Conservation (phyloP, 257 asterid species). For the Prunella vulgaris region DNA sequence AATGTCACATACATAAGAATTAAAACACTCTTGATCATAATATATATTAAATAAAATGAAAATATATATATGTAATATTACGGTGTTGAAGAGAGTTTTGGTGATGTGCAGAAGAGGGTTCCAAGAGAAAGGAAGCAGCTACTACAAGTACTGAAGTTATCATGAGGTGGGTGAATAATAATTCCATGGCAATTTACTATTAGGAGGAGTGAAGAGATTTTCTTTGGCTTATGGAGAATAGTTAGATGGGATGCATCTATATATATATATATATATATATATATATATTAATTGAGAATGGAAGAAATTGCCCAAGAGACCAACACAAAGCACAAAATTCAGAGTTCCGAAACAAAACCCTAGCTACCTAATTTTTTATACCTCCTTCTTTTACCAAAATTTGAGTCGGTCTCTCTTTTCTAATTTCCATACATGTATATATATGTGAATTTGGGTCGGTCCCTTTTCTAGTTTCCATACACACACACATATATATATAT, state of each 20-base stretch:
- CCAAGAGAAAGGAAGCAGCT: constrained; percentile 30
- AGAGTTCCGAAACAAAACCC: constrained; percentile 53
- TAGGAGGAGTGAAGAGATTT: no score
- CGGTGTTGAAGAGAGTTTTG: neutral
- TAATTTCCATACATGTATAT: no score
- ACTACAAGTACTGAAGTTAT: constrained; percentile 25
- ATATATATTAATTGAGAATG: no score
- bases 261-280: no score
- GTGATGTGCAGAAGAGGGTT: constrained; percentile 29
- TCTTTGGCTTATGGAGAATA: no score
- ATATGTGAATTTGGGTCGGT: no score
- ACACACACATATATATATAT: no score
- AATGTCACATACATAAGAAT: no score
- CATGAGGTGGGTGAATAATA: constrained; percentile 23
- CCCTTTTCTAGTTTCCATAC: no score
- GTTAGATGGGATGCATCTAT: no score
- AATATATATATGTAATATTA: no score
- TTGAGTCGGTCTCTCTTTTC: constrained; percentile 34
- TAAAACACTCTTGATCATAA: neutral
- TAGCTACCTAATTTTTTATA: constrained; percentile 22
- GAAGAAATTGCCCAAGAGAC: constrained; percentile 13
- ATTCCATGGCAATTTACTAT: constrained; percentile 18
- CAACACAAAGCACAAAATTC: constrained; percentile 72
- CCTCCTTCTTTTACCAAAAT: constrained; percentile 37
- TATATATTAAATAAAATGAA: no score